Evolutionary conservation across 345 rosid species (phyloP).

Genomic region (Bruguiera parviflora): DNA sequence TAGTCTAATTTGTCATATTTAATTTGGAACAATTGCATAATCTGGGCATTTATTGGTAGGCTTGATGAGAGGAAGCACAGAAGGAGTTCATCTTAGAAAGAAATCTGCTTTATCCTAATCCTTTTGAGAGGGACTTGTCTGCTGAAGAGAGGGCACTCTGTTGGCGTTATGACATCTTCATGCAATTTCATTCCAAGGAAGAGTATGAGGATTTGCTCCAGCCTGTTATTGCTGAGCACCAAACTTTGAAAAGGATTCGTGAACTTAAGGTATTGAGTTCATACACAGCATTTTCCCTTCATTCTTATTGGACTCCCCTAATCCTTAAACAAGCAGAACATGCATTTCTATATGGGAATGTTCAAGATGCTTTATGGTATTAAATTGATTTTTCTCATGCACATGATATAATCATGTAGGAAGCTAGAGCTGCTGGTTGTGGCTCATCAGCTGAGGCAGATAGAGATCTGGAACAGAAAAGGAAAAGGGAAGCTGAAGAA

Average conservation of each 20-base stretch:
- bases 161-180: slow-evolving; percentile 71
- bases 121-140: slow-evolving; percentile 67
- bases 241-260: slow-evolving; percentile 65
- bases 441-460: slow-evolving; percentile 82
- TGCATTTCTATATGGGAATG: neutral
- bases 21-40: neutral
- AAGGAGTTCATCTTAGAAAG: slow-evolving; percentile 88
- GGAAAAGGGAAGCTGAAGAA: slow-evolving; percentile 78
- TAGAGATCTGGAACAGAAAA: slow-evolving; percentile 55
- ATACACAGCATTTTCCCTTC: neutral
- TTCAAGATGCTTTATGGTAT: neutral
- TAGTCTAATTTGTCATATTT: neutral
- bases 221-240: slow-evolving; percentile 64
- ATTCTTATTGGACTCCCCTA: neutral
- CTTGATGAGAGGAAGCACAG: slow-evolving; percentile 93
- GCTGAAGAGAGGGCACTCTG: slow-evolving; percentile 77
- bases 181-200: slow-evolving; percentile 92
- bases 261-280: slow-evolving; percentile 61
- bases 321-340: neutral
- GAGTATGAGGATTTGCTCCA: slow-evolving; percentile 83
- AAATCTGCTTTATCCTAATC: slow-evolving; percentile 65
- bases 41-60: slow-evolving; percentile 38
- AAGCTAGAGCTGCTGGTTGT: slow-evolving; percentile 89
- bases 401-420: slow-evolving; percentile 43
- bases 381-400: slow-evolving; percentile 15